phyloP scores from a whole-genome alignment of 2,329 filamentous ascomycete species.

The Diplodia sapinea region DNA sequence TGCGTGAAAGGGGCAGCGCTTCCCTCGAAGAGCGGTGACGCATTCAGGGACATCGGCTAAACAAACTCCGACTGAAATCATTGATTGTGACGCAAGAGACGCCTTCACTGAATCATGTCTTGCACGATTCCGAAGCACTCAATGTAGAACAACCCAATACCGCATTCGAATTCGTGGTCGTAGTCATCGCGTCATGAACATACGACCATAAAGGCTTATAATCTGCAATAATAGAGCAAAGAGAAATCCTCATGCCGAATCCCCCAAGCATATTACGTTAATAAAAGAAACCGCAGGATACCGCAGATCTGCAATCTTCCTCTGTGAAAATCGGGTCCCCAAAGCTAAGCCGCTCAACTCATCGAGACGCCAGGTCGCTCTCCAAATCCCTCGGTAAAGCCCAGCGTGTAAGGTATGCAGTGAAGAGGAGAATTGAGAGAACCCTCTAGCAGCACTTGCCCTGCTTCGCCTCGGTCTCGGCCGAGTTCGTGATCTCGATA shows the following conservation, averaged over 20 bases:
- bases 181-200: conserved; percentile 32
- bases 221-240: conserved; percentile 27
- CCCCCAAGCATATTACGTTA: conserved; percentile 21
- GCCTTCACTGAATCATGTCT: conserved; percentile 17
- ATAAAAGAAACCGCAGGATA: conserved; percentile 27
- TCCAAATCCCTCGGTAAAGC: conserved; percentile 24
- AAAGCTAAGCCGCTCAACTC: conserved; percentile 27
- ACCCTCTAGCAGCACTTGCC: conserved; percentile 77
- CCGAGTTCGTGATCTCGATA: conserved; percentile 84
- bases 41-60: conserved; percentile 21
- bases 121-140: not conserved
- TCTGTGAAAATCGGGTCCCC: conserved; percentile 28
- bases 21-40: conserved; percentile 23
- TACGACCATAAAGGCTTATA: conserved; percentile 31
- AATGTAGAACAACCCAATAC: conserved; percentile 25
- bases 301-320: conserved; percentile 31
- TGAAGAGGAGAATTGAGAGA: conserved; percentile 32
- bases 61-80: not conserved
- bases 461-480: conserved; percentile 78
- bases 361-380: conserved; percentile 30
- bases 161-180: conserved; percentile 31
- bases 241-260: conserved; percentile 25
- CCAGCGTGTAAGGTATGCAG: conserved; percentile 30
- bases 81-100: not conserved
- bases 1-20: conserved; percentile 16